Conservation (phyloP, 2,329 filamentous ascomycete species). For the Claviceps arundinis region DNA sequence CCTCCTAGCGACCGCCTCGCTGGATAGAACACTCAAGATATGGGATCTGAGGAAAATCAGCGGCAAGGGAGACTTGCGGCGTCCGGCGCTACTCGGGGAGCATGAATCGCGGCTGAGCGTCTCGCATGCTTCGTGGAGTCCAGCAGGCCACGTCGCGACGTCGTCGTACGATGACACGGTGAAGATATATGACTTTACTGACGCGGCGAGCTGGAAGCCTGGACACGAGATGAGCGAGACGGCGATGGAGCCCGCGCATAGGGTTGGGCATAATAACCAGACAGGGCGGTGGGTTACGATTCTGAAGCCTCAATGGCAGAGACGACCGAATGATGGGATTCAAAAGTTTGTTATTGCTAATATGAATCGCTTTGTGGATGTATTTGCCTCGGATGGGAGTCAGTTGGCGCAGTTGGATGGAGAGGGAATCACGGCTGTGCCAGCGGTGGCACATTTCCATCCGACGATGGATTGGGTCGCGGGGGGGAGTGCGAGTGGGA, state of each 20-base stretch:
- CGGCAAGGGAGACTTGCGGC: slow-evolving; percentile 43
- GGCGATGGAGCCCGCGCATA: slow-evolving; percentile 54
- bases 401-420: slow-evolving; percentile 81
- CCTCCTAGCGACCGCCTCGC: slow-evolving; percentile 73
- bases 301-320: slow-evolving; percentile 76
- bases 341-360: slow-evolving; percentile 89
- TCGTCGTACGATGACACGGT: slow-evolving; percentile 91
- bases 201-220: slow-evolving; percentile 43
- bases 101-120: slow-evolving; percentile 76
- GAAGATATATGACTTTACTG: slow-evolving; percentile 74
- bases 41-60: slow-evolving; percentile 82
- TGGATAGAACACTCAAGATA: slow-evolving; percentile 79
- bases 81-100: slow-evolving; percentile 63
- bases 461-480: slow-evolving; percentile 82
- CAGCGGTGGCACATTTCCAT: slow-evolving; percentile 84
- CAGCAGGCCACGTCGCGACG: slow-evolving; percentile 74
- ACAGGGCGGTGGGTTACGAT: slow-evolving; percentile 89
- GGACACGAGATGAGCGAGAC: slow-evolving; percentile 44
- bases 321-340: slow-evolving; percentile 60
- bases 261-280: slow-evolving; percentile 83
- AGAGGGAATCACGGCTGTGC: slow-evolving; percentile 86
- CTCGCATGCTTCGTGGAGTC: slow-evolving; percentile 83
- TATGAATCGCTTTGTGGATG: slow-evolving; percentile 94
- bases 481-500: slow-evolving; percentile 82
- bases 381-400: slow-evolving; percentile 70